Evolutionary conservation across 208 protist genomes (phyloP).

Genomic region (Acanthamoeba triangularis): DNA sequence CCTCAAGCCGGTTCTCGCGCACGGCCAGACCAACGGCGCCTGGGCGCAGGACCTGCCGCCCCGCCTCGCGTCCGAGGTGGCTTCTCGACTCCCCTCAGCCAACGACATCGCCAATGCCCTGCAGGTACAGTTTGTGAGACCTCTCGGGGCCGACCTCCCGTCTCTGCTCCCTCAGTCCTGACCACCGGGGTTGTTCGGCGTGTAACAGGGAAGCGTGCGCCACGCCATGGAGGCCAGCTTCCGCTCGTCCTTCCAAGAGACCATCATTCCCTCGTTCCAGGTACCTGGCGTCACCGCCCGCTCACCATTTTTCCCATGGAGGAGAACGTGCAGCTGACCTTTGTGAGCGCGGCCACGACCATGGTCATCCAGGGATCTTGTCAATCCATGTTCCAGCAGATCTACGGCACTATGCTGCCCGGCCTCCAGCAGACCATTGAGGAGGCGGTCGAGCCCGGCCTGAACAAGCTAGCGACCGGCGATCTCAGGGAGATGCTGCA

Average conservation of each 20-base stretch:
- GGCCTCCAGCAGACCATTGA: conserved; percentile 53
- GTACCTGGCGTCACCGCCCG: background rate
- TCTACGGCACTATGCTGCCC: conserved; percentile 55
- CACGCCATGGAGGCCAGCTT: conserved; percentile 39
- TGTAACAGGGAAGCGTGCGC: conserved; percentile 38
- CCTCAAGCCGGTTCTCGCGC: conserved; percentile 27
- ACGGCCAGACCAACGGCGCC: background rate
- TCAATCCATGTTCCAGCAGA: conserved; percentile 63
- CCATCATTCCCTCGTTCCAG: conserved; percentile 66
- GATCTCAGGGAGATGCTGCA: conserved; percentile 12
- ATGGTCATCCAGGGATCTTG: background rate
- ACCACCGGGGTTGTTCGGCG: background rate
- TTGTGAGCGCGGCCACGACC: too few species aligned
- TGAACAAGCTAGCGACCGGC: background rate
- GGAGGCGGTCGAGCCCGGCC: conserved; percentile 51
- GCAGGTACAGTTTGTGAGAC: background rate
- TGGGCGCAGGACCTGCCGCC: background rate
- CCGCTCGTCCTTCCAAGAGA: conserved; percentile 42
- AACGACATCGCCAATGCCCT: conserved; percentile 6
- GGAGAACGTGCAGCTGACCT: too few species aligned
- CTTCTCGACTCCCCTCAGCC: background rate
- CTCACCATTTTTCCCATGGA: background rate
- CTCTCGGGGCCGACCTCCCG: background rate
- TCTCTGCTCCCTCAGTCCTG: background rate
- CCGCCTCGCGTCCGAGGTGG: background rate